Base-by-base conservation (phyloP, 768 basidiomycete genomes). In the Trametes cinnabarina region DNA sequence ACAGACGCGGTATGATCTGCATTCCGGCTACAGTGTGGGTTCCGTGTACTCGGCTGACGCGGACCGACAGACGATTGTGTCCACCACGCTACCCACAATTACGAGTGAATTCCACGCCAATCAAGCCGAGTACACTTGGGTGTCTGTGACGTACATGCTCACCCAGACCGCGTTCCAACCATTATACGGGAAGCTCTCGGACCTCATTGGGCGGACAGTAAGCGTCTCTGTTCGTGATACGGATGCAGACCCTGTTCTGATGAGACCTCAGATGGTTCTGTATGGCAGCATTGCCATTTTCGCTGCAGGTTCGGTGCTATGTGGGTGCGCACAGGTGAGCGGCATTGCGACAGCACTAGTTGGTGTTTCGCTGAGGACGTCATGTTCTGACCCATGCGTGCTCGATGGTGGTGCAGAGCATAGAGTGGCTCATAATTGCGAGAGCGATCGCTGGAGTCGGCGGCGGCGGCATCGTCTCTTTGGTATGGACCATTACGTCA, bases 141-240 rank as follows among this genome's bases (percentile, higher is more conserved):
- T 94, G 48, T 88, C 85, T 17, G 87, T 91, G 30, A 80, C 88
- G 15, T 94, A 94, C 66, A 83, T 93, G 81, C 80, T 93, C 56
- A 90, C 90, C 1, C 91, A 93, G 66, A 93, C 91, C 0, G 89
- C 88, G 25, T 86, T 86, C 60, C 91, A 94, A 66, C 91, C 91
- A 28, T 72, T 94, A 23, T 93, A 92, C 66, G 91, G 88, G 51
- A 82, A 82, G 65, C 71, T 93, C 39, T 91, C 90, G 51, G 90
- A 92, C 72, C 79, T 92, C 41, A 73, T 87, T 51, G 92, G 92
- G 28, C 80, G 91, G 46, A 92, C 87, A 81, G 92, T 90, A 41
- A 28, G 76, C 44, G 20, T 32, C 42, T 60, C 57, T 51, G 49
- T 20, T 52, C 47, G 43, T 20, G 39, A 9, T 22, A 43, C 60